These are phyloP conservation scores for Penicillium cosmopolitanum DNA, from an alignment of 495 filamentous ascomycete genomes.

Conservation along the genomic window DNA sequence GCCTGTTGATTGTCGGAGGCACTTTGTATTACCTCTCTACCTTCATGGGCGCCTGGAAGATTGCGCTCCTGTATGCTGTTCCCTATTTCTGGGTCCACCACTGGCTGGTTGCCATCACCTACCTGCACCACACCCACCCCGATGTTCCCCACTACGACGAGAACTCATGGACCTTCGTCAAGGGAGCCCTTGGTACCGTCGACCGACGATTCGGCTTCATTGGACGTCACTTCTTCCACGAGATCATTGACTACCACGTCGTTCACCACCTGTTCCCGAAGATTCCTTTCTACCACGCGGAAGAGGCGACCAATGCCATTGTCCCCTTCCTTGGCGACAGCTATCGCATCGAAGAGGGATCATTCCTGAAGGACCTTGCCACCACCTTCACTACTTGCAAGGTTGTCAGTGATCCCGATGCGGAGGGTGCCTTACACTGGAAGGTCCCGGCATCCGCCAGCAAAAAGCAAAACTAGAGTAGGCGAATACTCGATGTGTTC, in stretches of 20 bases:
- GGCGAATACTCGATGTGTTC: too few relatives aligned
- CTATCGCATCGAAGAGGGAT: conserved; percentile 55
- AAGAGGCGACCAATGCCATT: conserved; percentile 85
- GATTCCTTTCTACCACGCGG: conserved; percentile 91
- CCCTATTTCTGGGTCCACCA: conserved; percentile 66
- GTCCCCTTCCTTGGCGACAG: conserved; percentile 79
- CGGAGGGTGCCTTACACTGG: conserved; percentile 26
- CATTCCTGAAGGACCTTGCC: conserved; percentile 24
- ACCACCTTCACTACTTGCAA: conserved; percentile 27
- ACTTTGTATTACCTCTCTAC: conserved; percentile 47
- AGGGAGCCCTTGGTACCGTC: conserved; percentile 83
- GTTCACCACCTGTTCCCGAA: conserved; percentile 84
- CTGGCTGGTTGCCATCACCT: conserved; percentile 80
- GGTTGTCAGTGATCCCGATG: conserved; percentile 20
- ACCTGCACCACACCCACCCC: conserved; percentile 89
- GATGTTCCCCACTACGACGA: conserved; percentile 80
- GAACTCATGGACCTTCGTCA: conserved; percentile 80
- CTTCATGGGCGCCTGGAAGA: conserved; percentile 53
- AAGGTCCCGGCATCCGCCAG: conserved; percentile 8
- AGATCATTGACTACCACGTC: conserved; percentile 91
- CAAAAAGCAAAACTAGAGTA: conserved; percentile 26
- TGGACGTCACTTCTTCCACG: conserved; percentile 83
- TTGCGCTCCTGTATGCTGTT: conserved; percentile 54
- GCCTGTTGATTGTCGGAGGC: conserved; percentile 50
- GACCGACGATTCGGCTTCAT: conserved; percentile 91